Percentiles rank a stretch among this genome's conserved stretches.
Conservation (phyloP, 768 basidiomycete genomes). For the Erythrobasidium yunnanense region DNA sequence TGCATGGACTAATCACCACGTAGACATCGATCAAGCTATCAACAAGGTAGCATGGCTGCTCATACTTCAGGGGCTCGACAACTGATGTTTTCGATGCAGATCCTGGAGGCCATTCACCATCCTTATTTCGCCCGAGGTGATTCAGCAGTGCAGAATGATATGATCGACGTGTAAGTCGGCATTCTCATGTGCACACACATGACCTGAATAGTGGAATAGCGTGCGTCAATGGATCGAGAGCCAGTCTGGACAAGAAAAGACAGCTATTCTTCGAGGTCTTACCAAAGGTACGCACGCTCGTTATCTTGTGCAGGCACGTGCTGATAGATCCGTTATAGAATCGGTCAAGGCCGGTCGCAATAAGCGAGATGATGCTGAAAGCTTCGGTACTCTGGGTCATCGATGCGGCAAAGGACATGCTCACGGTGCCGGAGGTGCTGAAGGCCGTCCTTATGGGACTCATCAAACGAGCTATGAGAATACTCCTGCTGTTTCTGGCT, state of each 20-base stretch:
- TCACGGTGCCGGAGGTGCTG: not conserved
- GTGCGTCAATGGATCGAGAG: slow-evolving; percentile 6
- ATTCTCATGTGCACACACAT: too few species aligned
- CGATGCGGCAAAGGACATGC: slow-evolving; percentile 19
- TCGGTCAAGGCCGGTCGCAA: slow-evolving; percentile 13
- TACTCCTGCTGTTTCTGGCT: too few species aligned
- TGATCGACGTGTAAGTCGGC: too few species aligned
- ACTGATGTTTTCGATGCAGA: not conserved
- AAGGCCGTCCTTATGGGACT: not conserved
- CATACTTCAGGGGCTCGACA: too few species aligned
- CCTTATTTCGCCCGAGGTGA: slow-evolving; percentile 6
- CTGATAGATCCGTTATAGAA: not conserved
- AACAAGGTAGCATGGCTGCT: too few species aligned
- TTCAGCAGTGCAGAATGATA: slow-evolving; percentile 1
- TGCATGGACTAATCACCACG: not conserved
- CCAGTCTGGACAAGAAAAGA: not conserved
- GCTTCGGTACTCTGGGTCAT: slow-evolving; percentile 13
- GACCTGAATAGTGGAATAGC: too few species aligned
- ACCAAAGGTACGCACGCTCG: not conserved
- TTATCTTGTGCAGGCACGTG: not conserved
- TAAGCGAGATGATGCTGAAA: slow-evolving; percentile 22
- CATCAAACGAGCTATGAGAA: too few species aligned
- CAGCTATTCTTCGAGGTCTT: not conserved
- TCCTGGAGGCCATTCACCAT: slow-evolving; percentile 21
- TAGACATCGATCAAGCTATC: slow-evolving; percentile 2